Evolutionary conservation across 345 rosid species (phyloP).

Genomic region (Salix udensis): DNA sequence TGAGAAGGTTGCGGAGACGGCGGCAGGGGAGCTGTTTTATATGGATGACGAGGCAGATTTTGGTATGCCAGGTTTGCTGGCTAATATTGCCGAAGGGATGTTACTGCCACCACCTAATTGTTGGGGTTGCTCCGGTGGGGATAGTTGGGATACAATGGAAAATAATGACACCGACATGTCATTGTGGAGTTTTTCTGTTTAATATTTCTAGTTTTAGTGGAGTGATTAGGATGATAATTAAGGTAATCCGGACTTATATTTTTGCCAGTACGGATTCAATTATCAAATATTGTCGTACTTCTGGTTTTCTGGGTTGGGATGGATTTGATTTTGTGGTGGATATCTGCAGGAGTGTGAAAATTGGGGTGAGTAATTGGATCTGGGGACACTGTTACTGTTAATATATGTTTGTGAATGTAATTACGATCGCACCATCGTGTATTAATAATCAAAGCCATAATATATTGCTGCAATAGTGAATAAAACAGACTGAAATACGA

Average conservation of each 20-base stretch:
- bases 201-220: neutral
- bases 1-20: neutral
- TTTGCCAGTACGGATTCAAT: neutral
- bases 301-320: neutral
- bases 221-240: neutral
- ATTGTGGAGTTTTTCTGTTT: slow-evolving; percentile 54
- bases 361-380: neutral
- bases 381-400: neutral
- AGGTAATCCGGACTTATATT: neutral
- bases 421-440: neutral
- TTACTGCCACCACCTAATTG: slow-evolving; percentile 64
- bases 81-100: slow-evolving; percentile 79
- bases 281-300: neutral
- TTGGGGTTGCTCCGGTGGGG: slow-evolving; percentile 16
- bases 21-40: slow-evolving; percentile 29
- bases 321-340: neutral
- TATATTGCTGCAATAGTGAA: neutral
- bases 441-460: neutral
- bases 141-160: slow-evolving; percentile 28
- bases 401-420: neutral
- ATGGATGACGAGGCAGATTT: slow-evolving; percentile 63
- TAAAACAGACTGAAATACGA: neutral
- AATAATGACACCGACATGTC: slow-evolving; percentile 39
- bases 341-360: neutral
- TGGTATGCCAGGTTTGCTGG: slow-evolving; percentile 56